phyloP scores from a whole-genome alignment of 495 filamentous ascomycete genomes.

The Penicillium ucsense region DNA sequence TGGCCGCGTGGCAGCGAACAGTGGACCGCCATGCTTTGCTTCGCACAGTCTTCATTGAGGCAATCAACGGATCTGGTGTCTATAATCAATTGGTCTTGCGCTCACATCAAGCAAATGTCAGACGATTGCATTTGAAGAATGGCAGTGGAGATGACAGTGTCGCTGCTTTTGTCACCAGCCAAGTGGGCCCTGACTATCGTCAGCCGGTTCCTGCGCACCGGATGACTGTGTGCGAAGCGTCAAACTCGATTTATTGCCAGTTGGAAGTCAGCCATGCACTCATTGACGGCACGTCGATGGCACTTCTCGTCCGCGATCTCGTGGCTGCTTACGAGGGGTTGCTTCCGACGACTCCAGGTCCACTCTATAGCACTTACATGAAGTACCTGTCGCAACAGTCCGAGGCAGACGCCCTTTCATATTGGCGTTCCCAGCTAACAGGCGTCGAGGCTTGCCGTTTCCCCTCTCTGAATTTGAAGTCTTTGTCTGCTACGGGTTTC shows the following conservation, averaged over 20 bases:
- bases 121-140: not conserved
- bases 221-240: not conserved
- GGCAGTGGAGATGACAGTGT: not conserved
- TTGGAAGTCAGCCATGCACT: not conserved
- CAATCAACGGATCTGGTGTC: not conserved
- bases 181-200: not conserved
- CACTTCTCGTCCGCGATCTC: not conserved
- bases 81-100: not conserved
- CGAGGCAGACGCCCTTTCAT: constrained; percentile 19
- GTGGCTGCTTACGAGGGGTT: not conserved
- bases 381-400: not conserved
- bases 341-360: not conserved
- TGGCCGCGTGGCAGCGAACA: not conserved
- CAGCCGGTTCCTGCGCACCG: not conserved
- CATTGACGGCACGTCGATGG: not conserved
- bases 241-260: not conserved
- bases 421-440: constrained; percentile 32
- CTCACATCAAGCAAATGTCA: not conserved
- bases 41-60: not conserved
- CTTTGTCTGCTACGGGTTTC: not conserved
- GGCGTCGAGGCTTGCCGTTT: constrained; percentile 34
- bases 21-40: not conserved
- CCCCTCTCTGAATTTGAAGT: constrained; percentile 18
- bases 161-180: not conserved
- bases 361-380: not conserved